These are phyloP conservation scores for Phytophthora sp. DNA, from an alignment of 352 stramenopile genomes.

Conservation along the genomic window DNA sequence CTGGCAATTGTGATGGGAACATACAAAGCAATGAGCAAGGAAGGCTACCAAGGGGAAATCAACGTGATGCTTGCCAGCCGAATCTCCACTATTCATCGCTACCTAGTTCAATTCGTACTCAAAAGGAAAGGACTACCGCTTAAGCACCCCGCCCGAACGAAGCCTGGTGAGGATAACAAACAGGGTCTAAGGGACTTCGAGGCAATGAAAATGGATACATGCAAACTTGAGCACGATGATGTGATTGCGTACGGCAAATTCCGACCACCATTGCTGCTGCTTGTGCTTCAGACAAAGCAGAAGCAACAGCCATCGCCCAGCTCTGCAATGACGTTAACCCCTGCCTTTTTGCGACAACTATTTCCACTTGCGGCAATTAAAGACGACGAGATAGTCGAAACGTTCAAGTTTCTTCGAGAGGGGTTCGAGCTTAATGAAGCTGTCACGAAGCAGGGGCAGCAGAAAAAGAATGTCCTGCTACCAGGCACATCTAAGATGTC, in stretches of 20 bases:
- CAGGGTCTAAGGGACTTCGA: neutral
- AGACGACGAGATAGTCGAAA: neutral
- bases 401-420: conserved; percentile 2
- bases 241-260: conserved; percentile 8
- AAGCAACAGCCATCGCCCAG: neutral
- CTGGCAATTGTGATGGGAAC: conserved; percentile 63
- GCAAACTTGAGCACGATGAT: neutral
- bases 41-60: conserved; percentile 17
- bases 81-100: conserved; percentile 1
- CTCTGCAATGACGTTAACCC: neutral
- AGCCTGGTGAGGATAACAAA: neutral
- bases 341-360: neutral
- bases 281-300: neutral
- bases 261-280: conserved; percentile 1
- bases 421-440: neutral
- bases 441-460: neutral
- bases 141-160: neutral
- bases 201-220: neutral
- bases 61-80: neutral
- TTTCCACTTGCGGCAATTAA: neutral
- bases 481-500: neutral
- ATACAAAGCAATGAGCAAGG: conserved; percentile 42
- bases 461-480: neutral
- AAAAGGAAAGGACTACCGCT: neutral
- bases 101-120: neutral